phyloP scores from a whole-genome alignment of 306 rosid genomes.

The Corylus americana region DNA sequence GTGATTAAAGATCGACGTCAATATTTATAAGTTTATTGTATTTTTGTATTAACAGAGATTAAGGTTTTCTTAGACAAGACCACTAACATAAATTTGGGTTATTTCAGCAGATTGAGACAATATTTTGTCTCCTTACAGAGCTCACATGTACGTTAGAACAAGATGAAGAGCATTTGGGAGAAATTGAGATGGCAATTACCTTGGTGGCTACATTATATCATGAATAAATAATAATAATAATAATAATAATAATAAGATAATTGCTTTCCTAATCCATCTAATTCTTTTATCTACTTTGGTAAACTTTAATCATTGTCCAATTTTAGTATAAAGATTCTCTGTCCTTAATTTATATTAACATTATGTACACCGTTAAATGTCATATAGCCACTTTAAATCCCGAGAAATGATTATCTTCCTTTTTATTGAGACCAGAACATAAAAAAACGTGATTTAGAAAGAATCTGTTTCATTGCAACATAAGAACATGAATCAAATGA shows the following conservation, averaged over 20 bases:
- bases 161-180: conserved; percentile 44
- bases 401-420: no score
- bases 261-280: no score
- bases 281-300: no score
- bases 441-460: not conserved
- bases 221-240: no score
- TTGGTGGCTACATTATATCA: conserved; percentile 22
- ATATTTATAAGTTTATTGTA: not conserved
- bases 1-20: not conserved
- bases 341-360: no score
- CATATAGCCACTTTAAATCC: no score
- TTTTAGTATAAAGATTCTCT: no score
- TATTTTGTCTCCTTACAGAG: conserved; percentile 65
- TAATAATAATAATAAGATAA: no score
- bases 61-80: not conserved
- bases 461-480: not conserved
- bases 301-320: no score
- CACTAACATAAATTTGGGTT: not conserved
- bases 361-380: no score
- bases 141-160: conserved; percentile 46
- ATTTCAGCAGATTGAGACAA: conserved; percentile 52
- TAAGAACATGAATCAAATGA: not conserved
- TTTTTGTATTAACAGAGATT: not conserved
- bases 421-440: not conserved
- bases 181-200: conserved; percentile 35